phyloP scores from a whole-genome alignment of 352 stramenopile species.

The Phytophthora tentaculata region DNA sequence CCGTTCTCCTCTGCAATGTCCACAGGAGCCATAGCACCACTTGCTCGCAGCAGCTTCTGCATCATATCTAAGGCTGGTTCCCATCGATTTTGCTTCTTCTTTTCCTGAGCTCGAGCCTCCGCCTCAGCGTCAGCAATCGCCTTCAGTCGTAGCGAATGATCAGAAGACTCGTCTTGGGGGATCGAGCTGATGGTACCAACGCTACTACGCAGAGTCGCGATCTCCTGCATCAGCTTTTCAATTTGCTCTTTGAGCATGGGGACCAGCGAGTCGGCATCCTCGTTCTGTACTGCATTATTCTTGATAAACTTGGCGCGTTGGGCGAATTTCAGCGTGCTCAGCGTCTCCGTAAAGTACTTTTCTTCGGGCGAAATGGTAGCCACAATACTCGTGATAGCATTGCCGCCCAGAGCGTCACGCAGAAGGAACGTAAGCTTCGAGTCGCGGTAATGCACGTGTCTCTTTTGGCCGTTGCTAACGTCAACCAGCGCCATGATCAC shows the following conservation, averaged over 20 bases:
- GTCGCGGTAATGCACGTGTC: constrained; percentile 88
- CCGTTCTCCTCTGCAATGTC: constrained; percentile 47
- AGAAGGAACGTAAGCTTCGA: constrained; percentile 88
- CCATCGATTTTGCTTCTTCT: constrained; percentile 69
- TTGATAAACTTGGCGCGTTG: constrained; percentile 91
- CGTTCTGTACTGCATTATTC: constrained; percentile 88
- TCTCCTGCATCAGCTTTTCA: constrained; percentile 68
- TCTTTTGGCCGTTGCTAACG: constrained; percentile 78
- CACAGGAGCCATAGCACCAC: constrained; percentile 49
- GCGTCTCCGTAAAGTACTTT: constrained; percentile 86
- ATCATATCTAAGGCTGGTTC: constrained; percentile 84
- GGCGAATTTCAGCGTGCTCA: constrained; percentile 90
- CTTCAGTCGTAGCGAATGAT: constrained; percentile 34
- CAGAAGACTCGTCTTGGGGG: constrained; percentile 13
- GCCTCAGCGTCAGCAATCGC: constrained; percentile 33
- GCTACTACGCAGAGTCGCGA: constrained; percentile 42
- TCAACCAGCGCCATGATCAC: constrained; percentile 91
- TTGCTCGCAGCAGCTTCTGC: constrained; percentile 71
- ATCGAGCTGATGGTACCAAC: constrained; percentile 8
- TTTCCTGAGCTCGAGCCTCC: constrained; percentile 32
- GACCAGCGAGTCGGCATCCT: constrained; percentile 80
- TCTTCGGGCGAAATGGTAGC: constrained; percentile 82
- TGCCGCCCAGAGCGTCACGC: constrained; percentile 82
- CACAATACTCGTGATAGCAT: constrained; percentile 88
- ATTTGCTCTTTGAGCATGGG: constrained; percentile 81